A percentile compares a stretch with the other conserved stretches of the same genome.
phyloP scores from a whole-genome alignment of 2,329 filamentous ascomycete genomes.

The Phaeosphaeriaceae sp. region DNA sequence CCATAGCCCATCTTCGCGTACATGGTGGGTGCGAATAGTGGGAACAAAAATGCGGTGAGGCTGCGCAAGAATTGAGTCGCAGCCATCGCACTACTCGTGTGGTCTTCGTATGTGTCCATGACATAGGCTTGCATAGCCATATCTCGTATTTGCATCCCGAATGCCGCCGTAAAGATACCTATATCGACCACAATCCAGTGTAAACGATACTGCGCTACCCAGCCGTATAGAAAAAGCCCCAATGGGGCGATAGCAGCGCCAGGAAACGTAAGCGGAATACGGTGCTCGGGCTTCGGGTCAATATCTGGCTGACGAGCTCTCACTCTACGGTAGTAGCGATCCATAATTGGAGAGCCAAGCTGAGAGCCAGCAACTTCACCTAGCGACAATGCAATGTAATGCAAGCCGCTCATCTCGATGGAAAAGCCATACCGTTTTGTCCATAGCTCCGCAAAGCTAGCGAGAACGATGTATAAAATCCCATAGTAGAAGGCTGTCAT shows the following conservation, averaged over 20 bases:
- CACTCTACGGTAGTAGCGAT: slow-evolving; percentile 14
- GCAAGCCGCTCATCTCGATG: slow-evolving; percentile 30
- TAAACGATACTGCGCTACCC: slow-evolving; percentile 28
- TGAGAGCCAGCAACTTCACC: slow-evolving; percentile 69
- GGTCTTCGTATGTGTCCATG: slow-evolving; percentile 62
- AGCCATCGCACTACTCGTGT: slow-evolving; percentile 34
- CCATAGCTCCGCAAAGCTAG: slow-evolving; percentile 36
- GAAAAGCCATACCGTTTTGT: slow-evolving; percentile 25
- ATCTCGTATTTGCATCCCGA: slow-evolving; percentile 34
- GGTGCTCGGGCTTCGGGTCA: slow-evolving; percentile 45
- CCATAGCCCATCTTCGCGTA: slow-evolving; percentile 47
- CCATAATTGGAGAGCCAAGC: slow-evolving; percentile 39
- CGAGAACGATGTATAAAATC: slow-evolving; percentile 41
- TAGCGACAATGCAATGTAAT: slow-evolving; percentile 48
- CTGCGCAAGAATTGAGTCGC: slow-evolving; percentile 27
- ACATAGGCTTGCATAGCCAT: slow-evolving; percentile 64
- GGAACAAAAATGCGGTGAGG: slow-evolving; percentile 39
- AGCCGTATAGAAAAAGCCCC: slow-evolving; percentile 35
- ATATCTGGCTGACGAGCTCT: slow-evolving; percentile 53
- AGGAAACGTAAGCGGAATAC: slow-evolving; percentile 29
- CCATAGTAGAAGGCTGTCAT: slow-evolving; percentile 42
- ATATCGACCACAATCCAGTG: slow-evolving; percentile 53
- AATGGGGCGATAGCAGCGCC: slow-evolving; percentile 27
- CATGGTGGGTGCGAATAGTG: slow-evolving; percentile 47
- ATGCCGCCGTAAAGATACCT: slow-evolving; percentile 55